phyloP scores from a whole-genome alignment of 768 basidiomycete species.

The Leccinum aurantiacum region DNA sequence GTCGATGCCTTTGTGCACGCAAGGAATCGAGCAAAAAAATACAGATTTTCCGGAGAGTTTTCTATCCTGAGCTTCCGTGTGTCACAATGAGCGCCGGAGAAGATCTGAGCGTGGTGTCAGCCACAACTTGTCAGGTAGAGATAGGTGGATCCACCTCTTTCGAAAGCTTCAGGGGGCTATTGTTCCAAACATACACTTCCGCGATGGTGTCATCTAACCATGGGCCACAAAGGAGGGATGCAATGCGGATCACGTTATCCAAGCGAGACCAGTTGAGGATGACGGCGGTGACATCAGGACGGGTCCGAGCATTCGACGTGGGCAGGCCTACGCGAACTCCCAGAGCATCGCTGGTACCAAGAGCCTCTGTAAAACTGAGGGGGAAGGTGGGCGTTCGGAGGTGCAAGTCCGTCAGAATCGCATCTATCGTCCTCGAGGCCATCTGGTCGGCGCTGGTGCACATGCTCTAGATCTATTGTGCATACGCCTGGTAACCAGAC shows the following conservation, averaged over 20 bases:
- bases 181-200: slow-evolving; percentile 62
- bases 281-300: slow-evolving; percentile 53
- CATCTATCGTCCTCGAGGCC: slow-evolving; percentile 1
- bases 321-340: slow-evolving; percentile 17
- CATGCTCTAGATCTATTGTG: slow-evolving; percentile 7
- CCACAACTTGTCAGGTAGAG: background rate
- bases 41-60: slow-evolving; percentile 57
- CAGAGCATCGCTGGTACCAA: background rate
- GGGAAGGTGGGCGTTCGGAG: slow-evolving; percentile 18
- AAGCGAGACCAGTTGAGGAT: slow-evolving; percentile 70
- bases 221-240: slow-evolving; percentile 48
- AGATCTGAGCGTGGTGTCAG: slow-evolving; percentile 35
- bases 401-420: slow-evolving; percentile 14
- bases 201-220: slow-evolving; percentile 45
- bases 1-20: slow-evolving; percentile 54
- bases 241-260: slow-evolving; percentile 57
- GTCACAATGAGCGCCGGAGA: slow-evolving; percentile 43
- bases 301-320: background rate
- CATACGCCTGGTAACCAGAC: background rate
- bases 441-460: background rate
- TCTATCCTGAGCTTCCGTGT: slow-evolving; percentile 46
- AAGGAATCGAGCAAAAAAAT: slow-evolving; percentile 62
- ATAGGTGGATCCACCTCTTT: slow-evolving; percentile 37
- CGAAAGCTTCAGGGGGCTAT: slow-evolving; percentile 45
- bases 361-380: slow-evolving; percentile 16